Base-by-base conservation (phyloP, 106 monocot species). In the Acorus gramineus region DNA sequence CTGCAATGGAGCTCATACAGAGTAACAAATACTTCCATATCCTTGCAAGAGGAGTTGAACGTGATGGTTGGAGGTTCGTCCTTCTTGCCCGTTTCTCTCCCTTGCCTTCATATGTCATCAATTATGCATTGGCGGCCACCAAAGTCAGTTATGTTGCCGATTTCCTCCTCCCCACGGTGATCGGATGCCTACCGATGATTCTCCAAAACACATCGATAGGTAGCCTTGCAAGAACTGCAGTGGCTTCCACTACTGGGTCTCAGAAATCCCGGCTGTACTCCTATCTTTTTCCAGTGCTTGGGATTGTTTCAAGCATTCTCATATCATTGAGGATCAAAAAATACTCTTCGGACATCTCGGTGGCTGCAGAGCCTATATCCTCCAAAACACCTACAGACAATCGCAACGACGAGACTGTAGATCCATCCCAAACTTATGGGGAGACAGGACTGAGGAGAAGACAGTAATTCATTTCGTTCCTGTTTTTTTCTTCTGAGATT, bases 31-130 rank as follows among this genome's bases (percentile, higher is more conserved):
- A 90, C 70, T 96, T 96, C 68, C 76, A 80, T 53, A 62, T 96
- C 4, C 49, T 96, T 2, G 65, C 79, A 3, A 78, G 67, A 74
- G 95, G 95, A 59, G 87, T 96, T 3, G 84, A 90, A 66, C 79
- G 65, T 2, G 95, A 96, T 68, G 95, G 95, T 47, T 96, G 95
- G 95, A 90, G 56, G 73, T 96, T 96, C 52, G 95, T 96, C 2
- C 77, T 96, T 46, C 78, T 96, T 49, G 90, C 90, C 49, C 87
- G 90, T 2, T 96, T 96, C 75, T 96, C 95, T 10, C 90, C 90
- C 7, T 60, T 90, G 55, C 95, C 95, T 4, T 96, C 95, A 2
- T 96, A 96, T 57, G 66, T 96, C 47, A 87, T 96, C 66, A 96
- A 96, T 72, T 96, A 96, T 48, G 78, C 80, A 7, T 55, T 96